Percentiles rank a stretch among this genome's conserved stretches.
Conservation (phyloP, 805 yeast genomes). For the Pichia exigua region DNA sequence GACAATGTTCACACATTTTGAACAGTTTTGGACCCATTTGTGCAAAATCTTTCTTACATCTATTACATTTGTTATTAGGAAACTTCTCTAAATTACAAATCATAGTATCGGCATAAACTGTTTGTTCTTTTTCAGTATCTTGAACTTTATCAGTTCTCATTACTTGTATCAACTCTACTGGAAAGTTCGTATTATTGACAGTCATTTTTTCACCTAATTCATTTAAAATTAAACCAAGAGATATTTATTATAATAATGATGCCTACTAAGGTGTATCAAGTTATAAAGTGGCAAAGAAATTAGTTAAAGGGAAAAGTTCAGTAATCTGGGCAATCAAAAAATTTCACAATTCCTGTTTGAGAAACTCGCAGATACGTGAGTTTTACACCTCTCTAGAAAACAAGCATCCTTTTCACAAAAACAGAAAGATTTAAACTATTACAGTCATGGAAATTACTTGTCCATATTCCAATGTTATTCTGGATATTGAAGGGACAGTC, state of each 20-base stretch:
- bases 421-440: background rate
- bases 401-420: background rate
- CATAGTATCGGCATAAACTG: background rate
- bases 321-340: background rate
- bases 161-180: background rate
- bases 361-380: background rate
- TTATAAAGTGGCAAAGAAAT: too few relatives aligned
- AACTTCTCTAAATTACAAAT: conserved; percentile 7
- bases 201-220: background rate
- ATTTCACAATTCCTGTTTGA: background rate
- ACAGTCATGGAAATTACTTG: conserved; percentile 12
- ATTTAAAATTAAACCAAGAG: too few relatives aligned
- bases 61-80: conserved; percentile 31
- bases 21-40: conserved; percentile 38
- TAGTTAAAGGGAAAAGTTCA: too few relatives aligned
- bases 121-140: background rate
- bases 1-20: conserved; percentile 57
- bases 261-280: background rate
- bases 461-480: conserved; percentile 29
- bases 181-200: background rate
- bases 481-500: conserved; percentile 89
- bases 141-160: background rate
- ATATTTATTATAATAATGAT: too few relatives aligned
- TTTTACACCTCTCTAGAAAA: background rate
- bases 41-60: conserved; percentile 56